Conservation (phyloP, 768 basidiomycete genomes). For the Leucocoprinus leucothites region DNA sequence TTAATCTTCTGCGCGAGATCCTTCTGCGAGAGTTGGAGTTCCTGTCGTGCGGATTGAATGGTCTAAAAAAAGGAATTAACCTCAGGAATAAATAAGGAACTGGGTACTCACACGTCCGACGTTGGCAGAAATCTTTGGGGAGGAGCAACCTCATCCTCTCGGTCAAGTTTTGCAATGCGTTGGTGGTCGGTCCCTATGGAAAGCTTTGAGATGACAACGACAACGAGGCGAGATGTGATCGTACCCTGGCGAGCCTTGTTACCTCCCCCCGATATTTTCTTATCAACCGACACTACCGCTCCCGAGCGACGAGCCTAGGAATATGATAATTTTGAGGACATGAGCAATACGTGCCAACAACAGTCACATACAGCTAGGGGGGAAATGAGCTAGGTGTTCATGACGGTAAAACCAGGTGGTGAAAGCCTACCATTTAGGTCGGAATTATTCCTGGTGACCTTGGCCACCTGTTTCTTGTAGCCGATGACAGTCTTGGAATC, state of each 20-base stretch:
- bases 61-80: conserved; percentile 43
- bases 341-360: no score
- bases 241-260: conserved; percentile 80
- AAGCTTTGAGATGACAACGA: not conserved
- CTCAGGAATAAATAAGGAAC: conserved; percentile 3
- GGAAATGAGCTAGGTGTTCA: no score
- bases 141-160: conserved; percentile 94
- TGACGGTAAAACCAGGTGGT: no score
- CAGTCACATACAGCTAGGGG: no score
- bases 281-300: conserved; percentile 79
- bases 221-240: conserved; percentile 13
- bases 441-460: conserved; percentile 61
- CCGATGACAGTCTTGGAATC: conserved; percentile 75
- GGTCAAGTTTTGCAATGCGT: conserved; percentile 89
- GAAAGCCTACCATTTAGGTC: conserved; percentile 48
- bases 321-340: not conserved
- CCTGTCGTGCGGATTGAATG: conserved; percentile 77
- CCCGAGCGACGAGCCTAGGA: conserved; percentile 71
- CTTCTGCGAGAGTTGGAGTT: conserved; percentile 82
- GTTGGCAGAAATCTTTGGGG: conserved; percentile 73
- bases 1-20: conserved; percentile 92
- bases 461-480: conserved; percentile 52
- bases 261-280: conserved; percentile 61
- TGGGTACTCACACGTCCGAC: conserved; percentile 64
- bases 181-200: conserved; percentile 85